A percentile compares a stretch with the other conserved stretches of the same genome.
Evolutionary conservation across 345 rosid genomes (phyloP).

Genomic region (Eucalyptus sp.): DNA sequence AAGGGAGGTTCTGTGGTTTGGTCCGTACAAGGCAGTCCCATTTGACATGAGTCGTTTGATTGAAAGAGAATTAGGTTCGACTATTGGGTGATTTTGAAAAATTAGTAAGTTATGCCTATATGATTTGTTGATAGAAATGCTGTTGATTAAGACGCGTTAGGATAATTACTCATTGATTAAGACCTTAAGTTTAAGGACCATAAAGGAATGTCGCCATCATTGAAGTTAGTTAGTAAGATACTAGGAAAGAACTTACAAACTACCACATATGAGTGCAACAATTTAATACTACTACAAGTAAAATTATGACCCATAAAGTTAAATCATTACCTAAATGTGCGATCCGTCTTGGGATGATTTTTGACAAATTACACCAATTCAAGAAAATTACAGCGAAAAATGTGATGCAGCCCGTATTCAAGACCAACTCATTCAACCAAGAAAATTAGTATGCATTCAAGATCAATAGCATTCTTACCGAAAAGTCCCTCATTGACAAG

Average conservation of each 20-base stretch:
- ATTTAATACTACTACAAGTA: background rate
- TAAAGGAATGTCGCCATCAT: background rate
- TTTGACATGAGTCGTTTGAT: background rate
- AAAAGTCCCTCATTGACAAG: too few relatives aligned
- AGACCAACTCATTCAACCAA: too few relatives aligned
- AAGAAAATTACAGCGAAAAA: background rate
- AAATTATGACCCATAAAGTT: background rate
- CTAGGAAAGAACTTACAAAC: background rate
- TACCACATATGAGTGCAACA: background rate
- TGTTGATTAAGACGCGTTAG: background rate
- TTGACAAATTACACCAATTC: background rate
- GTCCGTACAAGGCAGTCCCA: background rate
- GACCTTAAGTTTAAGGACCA: background rate
- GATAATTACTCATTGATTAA: background rate
- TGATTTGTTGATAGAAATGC: background rate
- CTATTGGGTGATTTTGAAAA: background rate
- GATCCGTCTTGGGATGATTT: background rate
- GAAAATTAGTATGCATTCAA: too few relatives aligned
- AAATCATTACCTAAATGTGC: background rate
- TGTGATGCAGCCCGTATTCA: too few relatives aligned
- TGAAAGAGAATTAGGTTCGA: background rate
- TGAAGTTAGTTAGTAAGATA: background rate
- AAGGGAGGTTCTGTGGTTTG: background rate
- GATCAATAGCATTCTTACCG: rapidly evolving
- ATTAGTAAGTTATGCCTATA: background rate